Evolutionary conservation across 225 moss, liverwort and hornwort genomes (phyloP), one percentile per base, ranked within the genome.

Genomic region (Polytrichum commune): DNA sequence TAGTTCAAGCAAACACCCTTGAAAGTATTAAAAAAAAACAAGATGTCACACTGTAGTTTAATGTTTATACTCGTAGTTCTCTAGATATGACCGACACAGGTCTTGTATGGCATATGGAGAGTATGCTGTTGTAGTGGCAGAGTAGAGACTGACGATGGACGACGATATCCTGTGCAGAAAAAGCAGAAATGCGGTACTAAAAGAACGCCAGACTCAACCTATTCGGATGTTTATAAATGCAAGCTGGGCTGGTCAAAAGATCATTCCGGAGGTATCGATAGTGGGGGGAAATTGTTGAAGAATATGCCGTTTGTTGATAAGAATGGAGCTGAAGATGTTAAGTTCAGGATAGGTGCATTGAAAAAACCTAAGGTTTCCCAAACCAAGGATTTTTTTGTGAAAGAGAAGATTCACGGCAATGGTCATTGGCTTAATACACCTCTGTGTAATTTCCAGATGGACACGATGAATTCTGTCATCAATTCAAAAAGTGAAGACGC

Each of bases 281-380:
- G 27, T 54, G 53, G 24, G 13, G 53, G 24, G 5, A 68, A 68
- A 24, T 53, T 13, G 54, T 53, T 55, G 18, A 68, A 55, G 68
- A 23, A 53, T 18, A 54, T 68, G 68, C 68, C 27, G 54, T 68
- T 53, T 68, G 25, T 68, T 27, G 68, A 68, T 54, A 19, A 68
- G 8, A 53, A 55, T 53, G 53, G 53, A 53, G 53, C 38, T 33
- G 66, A 68, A 27, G 68, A 68, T 27, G 53, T 26, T 24, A 68
- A 68, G 13, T 54, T 68, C 68, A 53, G 24, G 68, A 68, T 27
- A 68, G 68, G 68, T 53, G 54, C 53, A 54, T 54, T 53, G 54
- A 68, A 68, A 26, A 68, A 54, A 68, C 68, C 68, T 16, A 68
- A 68, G 54, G 27, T 68, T 54, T 68, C 25, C 54, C 24, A 68